These are phyloP conservation scores for Lachancea lanzarotensis DNA, from an alignment of 805 yeast genomes.

Conservation along the genomic window DNA sequence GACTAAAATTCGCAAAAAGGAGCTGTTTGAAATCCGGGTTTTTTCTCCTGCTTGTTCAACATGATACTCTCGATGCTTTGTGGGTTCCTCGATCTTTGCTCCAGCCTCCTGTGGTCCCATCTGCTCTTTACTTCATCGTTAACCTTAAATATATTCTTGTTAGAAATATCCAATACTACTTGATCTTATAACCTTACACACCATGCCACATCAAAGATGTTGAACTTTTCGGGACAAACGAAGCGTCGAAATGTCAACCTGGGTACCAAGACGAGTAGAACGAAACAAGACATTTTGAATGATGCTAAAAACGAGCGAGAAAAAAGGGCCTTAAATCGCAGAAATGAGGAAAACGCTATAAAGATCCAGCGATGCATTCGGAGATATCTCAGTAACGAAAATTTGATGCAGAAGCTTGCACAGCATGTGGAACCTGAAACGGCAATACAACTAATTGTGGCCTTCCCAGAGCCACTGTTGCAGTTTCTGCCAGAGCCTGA, in stretches of 20 bases:
- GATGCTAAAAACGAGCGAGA: constrained; percentile 61
- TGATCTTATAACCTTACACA: not conserved
- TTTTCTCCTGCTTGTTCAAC: not conserved
- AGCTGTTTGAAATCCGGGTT: not conserved
- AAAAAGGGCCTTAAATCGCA: constrained; percentile 52
- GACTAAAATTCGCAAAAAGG: constrained; percentile 14
- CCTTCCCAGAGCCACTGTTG: constrained; percentile 1
- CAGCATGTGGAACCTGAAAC: not conserved
- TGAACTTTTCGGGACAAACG: constrained; percentile 63
- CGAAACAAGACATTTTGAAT: constrained; percentile 43
- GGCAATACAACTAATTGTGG: not conserved
- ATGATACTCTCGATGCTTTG: not conserved
- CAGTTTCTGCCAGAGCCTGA: not conserved
- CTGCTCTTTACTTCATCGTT: not conserved
- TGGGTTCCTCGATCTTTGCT: not conserved
- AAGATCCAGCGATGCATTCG: constrained; percentile 46
- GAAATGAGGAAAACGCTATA: constrained; percentile 42
- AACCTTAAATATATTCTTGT: not conserved
- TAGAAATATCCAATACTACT: not conserved
- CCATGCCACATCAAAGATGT: constrained; percentile 17
- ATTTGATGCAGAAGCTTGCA: constrained; percentile 16
- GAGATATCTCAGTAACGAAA: constrained; percentile 32
- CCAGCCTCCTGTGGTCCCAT: not conserved
- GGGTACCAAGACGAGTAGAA: constrained; percentile 41
- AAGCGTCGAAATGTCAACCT: constrained; percentile 51